These are phyloP conservation scores for Hirsutella thompsonii DNA, from an alignment of 2,329 filamentous ascomycete genomes.

Conservation along the genomic window DNA sequence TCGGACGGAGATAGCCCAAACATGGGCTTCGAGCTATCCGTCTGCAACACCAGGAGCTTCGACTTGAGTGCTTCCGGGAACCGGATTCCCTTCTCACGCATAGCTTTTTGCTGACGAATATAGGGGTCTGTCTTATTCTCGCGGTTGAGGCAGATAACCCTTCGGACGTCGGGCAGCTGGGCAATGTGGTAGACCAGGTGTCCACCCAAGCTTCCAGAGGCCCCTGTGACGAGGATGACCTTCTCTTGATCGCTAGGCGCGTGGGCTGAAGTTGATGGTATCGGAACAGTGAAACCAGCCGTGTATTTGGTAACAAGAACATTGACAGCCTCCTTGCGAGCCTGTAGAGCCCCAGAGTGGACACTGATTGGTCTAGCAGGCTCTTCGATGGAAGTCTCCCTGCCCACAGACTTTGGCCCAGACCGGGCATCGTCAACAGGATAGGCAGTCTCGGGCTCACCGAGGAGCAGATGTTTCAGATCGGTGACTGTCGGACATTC, in stretches of 20 bases:
- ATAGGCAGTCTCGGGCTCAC: not conserved
- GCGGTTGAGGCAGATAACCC: slow-evolving; percentile 33
- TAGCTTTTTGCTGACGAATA: slow-evolving; percentile 2
- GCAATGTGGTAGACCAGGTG: slow-evolving; percentile 20
- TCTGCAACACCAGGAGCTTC: slow-evolving; percentile 2
- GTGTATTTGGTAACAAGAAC: slow-evolving; percentile 1
- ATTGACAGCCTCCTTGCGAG: slow-evolving; percentile 2
- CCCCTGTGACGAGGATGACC: slow-evolving; percentile 22
- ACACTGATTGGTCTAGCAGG: not conserved
- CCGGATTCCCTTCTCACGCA: slow-evolving; percentile 1
- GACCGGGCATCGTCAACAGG: not conserved
- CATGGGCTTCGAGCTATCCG: slow-evolving; percentile 14
- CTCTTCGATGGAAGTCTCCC: not conserved
- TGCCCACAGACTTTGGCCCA: not conserved
- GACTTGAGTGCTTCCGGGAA: not conserved
- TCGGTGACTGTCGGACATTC: slow-evolving; percentile 39
- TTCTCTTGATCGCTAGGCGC: not conserved
- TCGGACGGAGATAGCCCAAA: slow-evolving; percentile 26
- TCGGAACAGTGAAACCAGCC: not conserved
- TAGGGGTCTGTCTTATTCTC: slow-evolving; percentile 2
- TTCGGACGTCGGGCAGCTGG: slow-evolving; percentile 11
- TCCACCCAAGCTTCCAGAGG: slow-evolving; percentile 22
- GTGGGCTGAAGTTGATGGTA: not conserved
- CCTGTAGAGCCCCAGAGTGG: not conserved
- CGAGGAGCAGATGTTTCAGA: slow-evolving; percentile 25